Conservation (phyloP, 2,329 filamentous ascomycete species). For the Fusarium phyllophilum region DNA sequence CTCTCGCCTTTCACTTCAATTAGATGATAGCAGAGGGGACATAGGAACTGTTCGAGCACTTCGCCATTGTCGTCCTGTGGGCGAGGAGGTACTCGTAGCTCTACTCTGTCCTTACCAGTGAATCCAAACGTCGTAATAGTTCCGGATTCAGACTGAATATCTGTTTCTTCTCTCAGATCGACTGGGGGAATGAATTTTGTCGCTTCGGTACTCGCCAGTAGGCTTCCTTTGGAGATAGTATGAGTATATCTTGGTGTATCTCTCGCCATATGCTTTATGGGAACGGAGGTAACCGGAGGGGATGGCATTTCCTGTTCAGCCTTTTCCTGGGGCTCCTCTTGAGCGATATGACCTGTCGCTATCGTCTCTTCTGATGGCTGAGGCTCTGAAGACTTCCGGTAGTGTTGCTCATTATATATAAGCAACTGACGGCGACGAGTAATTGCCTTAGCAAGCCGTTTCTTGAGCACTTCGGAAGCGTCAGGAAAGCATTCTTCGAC, state of each 20-base stretch:
- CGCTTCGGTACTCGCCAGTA: background rate
- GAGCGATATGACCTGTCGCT: fast-evolving
- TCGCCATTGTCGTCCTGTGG: background rate
- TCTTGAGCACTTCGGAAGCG: fast-evolving
- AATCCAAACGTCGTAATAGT: background rate
- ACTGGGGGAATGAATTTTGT: background rate
- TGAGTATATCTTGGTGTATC: background rate
- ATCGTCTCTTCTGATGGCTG: background rate
- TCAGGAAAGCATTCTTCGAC: background rate
- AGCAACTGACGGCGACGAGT: background rate
- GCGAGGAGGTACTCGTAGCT: background rate
- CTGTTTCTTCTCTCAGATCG: background rate
- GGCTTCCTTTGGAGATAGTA: background rate
- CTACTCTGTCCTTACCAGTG: background rate
- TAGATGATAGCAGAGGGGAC: background rate
- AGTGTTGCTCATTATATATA: background rate
- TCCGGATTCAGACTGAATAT: background rate
- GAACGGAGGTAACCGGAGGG: background rate
- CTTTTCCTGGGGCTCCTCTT: background rate
- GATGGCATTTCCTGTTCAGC: background rate
- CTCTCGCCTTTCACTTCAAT: background rate
- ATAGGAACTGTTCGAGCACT: background rate
- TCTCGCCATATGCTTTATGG: too few relatives aligned
- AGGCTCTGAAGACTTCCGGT: background rate
- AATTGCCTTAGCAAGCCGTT: background rate